Conservation (phyloP, 106 monocot species). For the Platanthera guangdongensis region DNA sequence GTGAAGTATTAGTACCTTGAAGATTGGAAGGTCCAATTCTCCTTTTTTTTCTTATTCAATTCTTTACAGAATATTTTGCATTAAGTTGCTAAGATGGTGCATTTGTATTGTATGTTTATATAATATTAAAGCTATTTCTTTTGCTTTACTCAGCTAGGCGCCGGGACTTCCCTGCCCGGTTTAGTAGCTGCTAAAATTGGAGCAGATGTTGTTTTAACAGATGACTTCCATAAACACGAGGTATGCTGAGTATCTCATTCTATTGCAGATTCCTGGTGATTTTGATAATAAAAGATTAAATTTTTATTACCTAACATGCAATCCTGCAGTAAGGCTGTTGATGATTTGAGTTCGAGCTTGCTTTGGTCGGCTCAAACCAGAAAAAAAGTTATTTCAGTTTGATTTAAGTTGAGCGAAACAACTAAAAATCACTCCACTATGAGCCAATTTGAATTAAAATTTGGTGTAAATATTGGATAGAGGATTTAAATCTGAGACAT, state of each 20-base stretch:
- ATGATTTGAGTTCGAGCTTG: too few relatives aligned
- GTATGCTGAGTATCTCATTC: slow-evolving; percentile 13
- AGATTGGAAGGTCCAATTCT: neutral
- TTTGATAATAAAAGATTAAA: neutral
- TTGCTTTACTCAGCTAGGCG: slow-evolving; percentile 57
- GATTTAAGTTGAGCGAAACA: too few relatives aligned
- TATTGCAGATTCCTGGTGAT: neutral
- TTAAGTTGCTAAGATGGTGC: neutral
- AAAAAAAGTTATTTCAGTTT: too few relatives aligned
- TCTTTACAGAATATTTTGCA: neutral
- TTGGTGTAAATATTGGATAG: too few relatives aligned
- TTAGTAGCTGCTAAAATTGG: slow-evolving; percentile 92
- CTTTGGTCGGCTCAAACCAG: too few relatives aligned
- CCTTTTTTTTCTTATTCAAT: neutral
- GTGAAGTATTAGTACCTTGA: neutral
- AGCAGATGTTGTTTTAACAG: slow-evolving; percentile 67
- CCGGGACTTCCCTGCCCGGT: slow-evolving; percentile 92
- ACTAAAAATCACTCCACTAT: too few relatives aligned
- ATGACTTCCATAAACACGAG: slow-evolving; percentile 38
- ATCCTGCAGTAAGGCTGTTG: too few relatives aligned
- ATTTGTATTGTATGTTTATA: neutral
- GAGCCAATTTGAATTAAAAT: too few relatives aligned
- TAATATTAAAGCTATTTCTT: neutral
- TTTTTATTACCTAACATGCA: neutral
- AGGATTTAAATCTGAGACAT: too few relatives aligned